A percentile compares a stretch with the other conserved stretches of the same genome.
phyloP scores from a whole-genome alignment of 306 rosid species.

The Cyclanthera cordifolia region DNA sequence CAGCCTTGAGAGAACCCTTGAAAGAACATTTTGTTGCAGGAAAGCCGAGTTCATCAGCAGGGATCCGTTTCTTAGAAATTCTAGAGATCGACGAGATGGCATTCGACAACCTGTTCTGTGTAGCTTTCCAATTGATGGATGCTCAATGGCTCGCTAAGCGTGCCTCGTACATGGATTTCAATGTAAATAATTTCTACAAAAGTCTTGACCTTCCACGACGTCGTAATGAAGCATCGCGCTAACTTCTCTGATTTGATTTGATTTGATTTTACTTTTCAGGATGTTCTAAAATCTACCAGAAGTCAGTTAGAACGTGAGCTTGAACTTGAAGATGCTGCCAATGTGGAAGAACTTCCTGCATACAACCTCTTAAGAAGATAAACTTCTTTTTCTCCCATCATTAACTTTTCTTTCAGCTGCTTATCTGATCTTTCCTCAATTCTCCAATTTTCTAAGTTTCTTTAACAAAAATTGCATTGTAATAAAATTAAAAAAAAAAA shows the following conservation, averaged over 20 bases:
- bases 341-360: conserved; percentile 74
- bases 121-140: conserved; percentile 88
- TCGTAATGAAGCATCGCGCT: background rate
- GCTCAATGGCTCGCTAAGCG: conserved; percentile 90
- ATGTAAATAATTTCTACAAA: conserved; percentile 32
- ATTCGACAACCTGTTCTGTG: conserved; percentile 68
- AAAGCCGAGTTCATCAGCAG: conserved; percentile 46
- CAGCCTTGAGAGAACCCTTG: background rate
- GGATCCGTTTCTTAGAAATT: conserved; percentile 51
- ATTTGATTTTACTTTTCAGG: conserved; percentile 28
- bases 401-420: background rate
- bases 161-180: conserved; percentile 92
- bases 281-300: conserved; percentile 74
- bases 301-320: conserved; percentile 87
- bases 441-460: background rate
- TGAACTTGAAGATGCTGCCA: conserved; percentile 62
- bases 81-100: conserved; percentile 74
- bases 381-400: background rate
- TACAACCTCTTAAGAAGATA: conserved; percentile 59
- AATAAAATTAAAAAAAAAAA: background rate
- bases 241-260: background rate
- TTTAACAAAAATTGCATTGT: background rate
- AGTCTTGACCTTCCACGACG: background rate
- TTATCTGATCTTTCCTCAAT: background rate
- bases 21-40: conserved; percentile 28